Percentiles rank a stretch among this genome's conserved stretches.
Evolutionary conservation across 805 yeast species (phyloP).

Genomic region (Torulaspora microellipsoides): DNA sequence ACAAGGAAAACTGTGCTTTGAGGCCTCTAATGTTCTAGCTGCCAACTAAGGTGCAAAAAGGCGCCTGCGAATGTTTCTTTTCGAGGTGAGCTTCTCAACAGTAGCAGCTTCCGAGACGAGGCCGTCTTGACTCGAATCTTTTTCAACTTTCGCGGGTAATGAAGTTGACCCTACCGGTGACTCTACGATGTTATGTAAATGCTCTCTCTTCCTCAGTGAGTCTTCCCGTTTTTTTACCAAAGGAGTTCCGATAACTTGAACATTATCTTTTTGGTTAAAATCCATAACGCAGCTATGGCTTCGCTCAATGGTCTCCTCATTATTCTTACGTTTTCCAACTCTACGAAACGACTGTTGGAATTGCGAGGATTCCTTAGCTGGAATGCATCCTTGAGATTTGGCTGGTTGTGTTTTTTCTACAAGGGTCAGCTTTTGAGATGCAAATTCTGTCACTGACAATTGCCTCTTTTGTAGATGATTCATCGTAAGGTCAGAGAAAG

Average conservation of each 20-base stretch:
- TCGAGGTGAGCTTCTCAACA: not conserved
- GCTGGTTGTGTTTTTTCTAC: not conserved
- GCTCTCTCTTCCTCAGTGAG: conserved; percentile 13
- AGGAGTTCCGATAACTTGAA: conserved; percentile 34
- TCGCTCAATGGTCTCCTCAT: not conserved
- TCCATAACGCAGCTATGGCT: not conserved
- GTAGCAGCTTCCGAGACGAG: not conserved
- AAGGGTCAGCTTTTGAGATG: conserved; percentile 1
- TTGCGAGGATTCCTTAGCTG: not conserved
- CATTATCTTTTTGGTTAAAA: not conserved
- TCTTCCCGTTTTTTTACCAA: conserved; percentile 20
- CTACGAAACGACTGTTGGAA: conserved; percentile 27
- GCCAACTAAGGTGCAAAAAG: conserved; percentile 33
- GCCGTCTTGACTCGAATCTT: too few species aligned
- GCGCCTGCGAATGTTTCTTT: conserved; percentile 33
- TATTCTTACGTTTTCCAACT: conserved; percentile 26
- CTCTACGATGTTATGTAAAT: conserved; percentile 22
- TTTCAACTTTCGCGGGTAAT: too few species aligned
- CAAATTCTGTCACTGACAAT: conserved; percentile 24
- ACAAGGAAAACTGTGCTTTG: too few species aligned
- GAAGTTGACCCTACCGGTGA: conserved; percentile 18
- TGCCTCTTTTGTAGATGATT: conserved; percentile 31
- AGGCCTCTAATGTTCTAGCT: too few species aligned
- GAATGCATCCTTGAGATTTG: too few species aligned
- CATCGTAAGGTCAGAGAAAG: conserved; percentile 29